Evolutionary conservation across 2,329 filamentous ascomycete species (phyloP).

Genomic region (Trichothecium roseum): DNA sequence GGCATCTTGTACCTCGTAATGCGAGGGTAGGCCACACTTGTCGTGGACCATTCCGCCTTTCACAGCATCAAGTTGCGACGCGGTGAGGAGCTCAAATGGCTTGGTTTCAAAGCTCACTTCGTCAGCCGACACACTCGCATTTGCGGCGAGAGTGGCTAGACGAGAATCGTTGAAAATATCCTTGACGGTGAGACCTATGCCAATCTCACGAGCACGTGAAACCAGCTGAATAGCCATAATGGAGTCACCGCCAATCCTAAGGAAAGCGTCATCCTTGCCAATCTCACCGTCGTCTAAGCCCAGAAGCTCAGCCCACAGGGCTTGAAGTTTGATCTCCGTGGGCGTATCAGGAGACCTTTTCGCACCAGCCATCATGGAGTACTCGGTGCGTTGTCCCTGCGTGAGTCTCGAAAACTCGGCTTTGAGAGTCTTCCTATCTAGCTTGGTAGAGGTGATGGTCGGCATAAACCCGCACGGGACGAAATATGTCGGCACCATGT

Average conservation of each 20-base stretch:
- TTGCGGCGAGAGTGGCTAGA: not conserved
- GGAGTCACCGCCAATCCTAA: constrained; percentile 23
- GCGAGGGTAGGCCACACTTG: no score
- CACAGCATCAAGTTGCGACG: not conserved
- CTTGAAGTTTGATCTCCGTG: constrained; percentile 1
- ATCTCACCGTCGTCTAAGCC: not conserved
- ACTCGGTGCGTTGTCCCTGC: not conserved
- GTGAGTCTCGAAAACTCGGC: not conserved
- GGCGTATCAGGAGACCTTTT: not conserved
- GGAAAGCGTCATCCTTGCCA: constrained; percentile 2
- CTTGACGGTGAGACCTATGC: constrained; percentile 1
- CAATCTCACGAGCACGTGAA: not conserved
- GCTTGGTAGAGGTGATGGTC: constrained; percentile 8
- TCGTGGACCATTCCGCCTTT: no score
- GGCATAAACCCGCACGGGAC: constrained; percentile 10
- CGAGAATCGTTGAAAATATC: not conserved
- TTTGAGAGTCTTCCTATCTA: constrained; percentile 5
- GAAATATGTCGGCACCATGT: constrained; percentile 10
- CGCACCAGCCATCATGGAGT: not conserved
- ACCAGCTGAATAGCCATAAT: constrained; percentile 8
- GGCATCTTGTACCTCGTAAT: constrained; percentile 26
- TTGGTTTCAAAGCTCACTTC: not conserved
- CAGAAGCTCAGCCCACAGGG: constrained; percentile 1
- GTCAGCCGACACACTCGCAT: not conserved
- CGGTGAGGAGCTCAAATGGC: not conserved